phyloP scores from a whole-genome alignment of 805 yeast genomes.

The Sugiyamaella valdiviana region DNA sequence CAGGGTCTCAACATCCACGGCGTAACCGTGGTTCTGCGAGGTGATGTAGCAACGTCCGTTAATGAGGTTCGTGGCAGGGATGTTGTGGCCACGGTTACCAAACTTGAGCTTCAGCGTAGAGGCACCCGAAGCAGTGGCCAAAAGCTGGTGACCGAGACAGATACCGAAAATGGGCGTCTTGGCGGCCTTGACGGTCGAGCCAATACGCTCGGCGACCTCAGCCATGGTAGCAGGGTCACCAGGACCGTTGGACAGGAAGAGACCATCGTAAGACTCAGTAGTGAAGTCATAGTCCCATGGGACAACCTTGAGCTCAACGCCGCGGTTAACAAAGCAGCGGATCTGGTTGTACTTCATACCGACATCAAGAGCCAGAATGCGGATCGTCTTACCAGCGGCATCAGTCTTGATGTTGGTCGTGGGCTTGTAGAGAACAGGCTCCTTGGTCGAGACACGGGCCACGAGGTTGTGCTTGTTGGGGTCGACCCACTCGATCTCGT shows the following conservation, averaged over 20 bases:
- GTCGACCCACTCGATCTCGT: constrained; percentile 82
- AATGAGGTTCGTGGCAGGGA: constrained; percentile 83
- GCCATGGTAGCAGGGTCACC: constrained; percentile 94
- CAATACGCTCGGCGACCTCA: constrained; percentile 55
- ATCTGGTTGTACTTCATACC: constrained; percentile 98
- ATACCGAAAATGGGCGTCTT: constrained; percentile 94
- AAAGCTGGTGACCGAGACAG: constrained; percentile 95
- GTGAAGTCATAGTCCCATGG: constrained; percentile 92
- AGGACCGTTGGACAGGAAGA: constrained; percentile 96
- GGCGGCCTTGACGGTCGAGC: constrained; percentile 51
- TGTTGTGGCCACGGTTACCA: constrained; percentile 99
- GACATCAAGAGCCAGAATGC: constrained; percentile 88
- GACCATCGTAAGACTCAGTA: constrained; percentile 82
- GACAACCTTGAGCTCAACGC: constrained; percentile 91
- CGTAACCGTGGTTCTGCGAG: constrained; percentile 98
- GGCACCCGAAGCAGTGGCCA: constrained; percentile 95
- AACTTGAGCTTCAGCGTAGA: constrained; percentile 85
- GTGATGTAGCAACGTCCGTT: constrained; percentile 98
- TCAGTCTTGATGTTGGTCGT: constrained; percentile 44
- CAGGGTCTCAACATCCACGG: constrained; percentile 80
- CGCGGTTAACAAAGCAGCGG: constrained; percentile 92
- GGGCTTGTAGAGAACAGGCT: constrained; percentile 75
- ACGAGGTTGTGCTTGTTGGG: constrained; percentile 91
- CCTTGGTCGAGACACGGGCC: constrained; percentile 75
- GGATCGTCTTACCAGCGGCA: constrained; percentile 67